phyloP scores from a whole-genome alignment of 441 rosid species.

The Mallotus japonicus region DNA sequence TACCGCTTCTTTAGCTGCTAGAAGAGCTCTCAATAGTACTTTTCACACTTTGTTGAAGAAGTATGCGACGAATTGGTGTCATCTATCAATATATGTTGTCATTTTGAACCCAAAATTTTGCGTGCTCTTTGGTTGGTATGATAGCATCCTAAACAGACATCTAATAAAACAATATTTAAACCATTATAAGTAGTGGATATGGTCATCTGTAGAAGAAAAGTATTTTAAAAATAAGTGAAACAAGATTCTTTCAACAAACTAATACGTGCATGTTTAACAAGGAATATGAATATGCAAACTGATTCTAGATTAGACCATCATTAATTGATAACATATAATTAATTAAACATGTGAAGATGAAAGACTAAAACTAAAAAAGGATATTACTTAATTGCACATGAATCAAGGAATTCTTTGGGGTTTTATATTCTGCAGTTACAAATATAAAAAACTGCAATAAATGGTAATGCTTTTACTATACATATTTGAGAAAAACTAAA shows the following conservation, averaged over 20 bases:
- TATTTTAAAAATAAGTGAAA: too few species aligned
- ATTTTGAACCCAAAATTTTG: too few species aligned
- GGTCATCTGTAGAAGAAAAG: too few species aligned
- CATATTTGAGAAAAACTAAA: not conserved
- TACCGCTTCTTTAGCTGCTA: conserved; percentile 26
- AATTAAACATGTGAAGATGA: not conserved
- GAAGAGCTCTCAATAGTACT: conserved; percentile 22
- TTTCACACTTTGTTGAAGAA: too few species aligned
- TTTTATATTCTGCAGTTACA: conserved; percentile 83
- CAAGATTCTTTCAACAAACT: too few species aligned
- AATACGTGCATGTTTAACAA: not conserved
- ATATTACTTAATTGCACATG: conserved; percentile 47
- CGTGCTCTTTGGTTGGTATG: too few species aligned
- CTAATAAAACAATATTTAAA: too few species aligned
- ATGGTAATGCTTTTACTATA: not conserved
- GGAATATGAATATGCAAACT: not conserved
- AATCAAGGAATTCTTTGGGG: conserved; percentile 69
- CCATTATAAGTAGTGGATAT: too few species aligned
- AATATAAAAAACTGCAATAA: conserved; percentile 67
- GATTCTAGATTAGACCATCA: not conserved
- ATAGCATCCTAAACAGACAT: too few species aligned
- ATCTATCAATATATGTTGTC: too few species aligned
- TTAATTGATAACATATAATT: not conserved
- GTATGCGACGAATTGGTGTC: too few species aligned
- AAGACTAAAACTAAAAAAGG: not conserved